These are phyloP conservation scores for Rosa hybrid DNA, from an alignment of 331 rosid genomes.

Conservation along the genomic window DNA sequence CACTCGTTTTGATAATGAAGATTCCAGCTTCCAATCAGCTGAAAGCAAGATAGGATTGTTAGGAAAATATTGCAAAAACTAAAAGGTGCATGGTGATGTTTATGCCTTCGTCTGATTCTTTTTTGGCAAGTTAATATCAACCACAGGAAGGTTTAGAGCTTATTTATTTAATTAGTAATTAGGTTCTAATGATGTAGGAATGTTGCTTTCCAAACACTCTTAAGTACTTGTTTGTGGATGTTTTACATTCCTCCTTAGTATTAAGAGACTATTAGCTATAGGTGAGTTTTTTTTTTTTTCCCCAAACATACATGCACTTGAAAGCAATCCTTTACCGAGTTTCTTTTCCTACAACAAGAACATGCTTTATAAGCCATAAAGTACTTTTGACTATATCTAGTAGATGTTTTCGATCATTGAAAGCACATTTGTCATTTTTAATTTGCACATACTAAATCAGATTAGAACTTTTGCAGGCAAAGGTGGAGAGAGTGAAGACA, in stretches of 20 bases:
- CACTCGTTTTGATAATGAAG: neutral
- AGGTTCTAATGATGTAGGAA: neutral
- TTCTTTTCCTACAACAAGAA: too few relatives aligned
- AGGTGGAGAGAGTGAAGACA: neutral
- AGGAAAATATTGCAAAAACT: neutral
- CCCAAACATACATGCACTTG: too few relatives aligned
- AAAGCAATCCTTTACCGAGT: neutral
- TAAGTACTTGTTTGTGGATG: neutral
- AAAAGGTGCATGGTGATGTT: neutral
- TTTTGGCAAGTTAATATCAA: neutral
- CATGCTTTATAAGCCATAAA: neutral
- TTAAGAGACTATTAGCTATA: too few relatives aligned
- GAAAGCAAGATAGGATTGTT: neutral
- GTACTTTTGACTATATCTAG: neutral
- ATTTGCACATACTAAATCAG: too few relatives aligned
- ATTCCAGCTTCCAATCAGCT: constrained; percentile 18
- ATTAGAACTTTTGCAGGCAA: too few relatives aligned
- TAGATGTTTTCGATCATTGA: neutral
- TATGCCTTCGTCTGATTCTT: neutral
- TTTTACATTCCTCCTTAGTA: neutral
- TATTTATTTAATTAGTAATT: neutral
- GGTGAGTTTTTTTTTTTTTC: too few relatives aligned
- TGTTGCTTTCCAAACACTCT: neutral
- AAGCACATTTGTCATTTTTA: too few relatives aligned
- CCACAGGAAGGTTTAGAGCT: neutral